Percentiles rank a stretch among this genome's conserved stretches.
These are phyloP conservation scores for Beta vulgaris DNA, from an alignment of 148 eudicot genomes.

Conservation along the genomic window DNA sequence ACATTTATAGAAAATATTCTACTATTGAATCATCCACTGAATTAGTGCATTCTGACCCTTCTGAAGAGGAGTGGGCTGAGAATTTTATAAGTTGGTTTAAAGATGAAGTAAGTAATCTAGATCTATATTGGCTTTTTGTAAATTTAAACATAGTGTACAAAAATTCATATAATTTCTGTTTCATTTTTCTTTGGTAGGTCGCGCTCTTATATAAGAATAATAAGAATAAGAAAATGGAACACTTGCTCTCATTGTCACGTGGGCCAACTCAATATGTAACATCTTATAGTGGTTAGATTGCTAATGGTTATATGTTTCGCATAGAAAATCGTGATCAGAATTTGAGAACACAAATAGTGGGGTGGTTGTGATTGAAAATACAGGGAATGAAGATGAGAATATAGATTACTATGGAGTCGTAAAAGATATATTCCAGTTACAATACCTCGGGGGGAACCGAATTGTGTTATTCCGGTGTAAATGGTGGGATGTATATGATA, in stretches of 20 bases:
- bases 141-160: background rate
- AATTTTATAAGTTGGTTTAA: background rate
- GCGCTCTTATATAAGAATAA: background rate
- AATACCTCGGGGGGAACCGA: background rate
- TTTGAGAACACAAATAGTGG: background rate
- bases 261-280: background rate
- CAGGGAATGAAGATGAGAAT: no score
- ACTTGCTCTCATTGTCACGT: background rate
- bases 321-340: background rate
- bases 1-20: no score
- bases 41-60: no score
- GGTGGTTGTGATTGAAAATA: no score
- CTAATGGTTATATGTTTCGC: background rate
- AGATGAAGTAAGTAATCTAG: background rate
- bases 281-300: background rate
- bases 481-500: background rate
- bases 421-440: no score
- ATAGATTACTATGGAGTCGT: no score
- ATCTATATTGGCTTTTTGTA: background rate
- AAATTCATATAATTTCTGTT: background rate
- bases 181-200: background rate
- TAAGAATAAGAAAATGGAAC: background rate
- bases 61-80: background rate
- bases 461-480: background rate
- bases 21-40: no score